Percentiles rank a stretch among this genome's conserved stretches.
These are phyloP conservation scores for Suillus cothurnatus DNA, from an alignment of 768 basidiomycete species.

Conservation along the genomic window DNA sequence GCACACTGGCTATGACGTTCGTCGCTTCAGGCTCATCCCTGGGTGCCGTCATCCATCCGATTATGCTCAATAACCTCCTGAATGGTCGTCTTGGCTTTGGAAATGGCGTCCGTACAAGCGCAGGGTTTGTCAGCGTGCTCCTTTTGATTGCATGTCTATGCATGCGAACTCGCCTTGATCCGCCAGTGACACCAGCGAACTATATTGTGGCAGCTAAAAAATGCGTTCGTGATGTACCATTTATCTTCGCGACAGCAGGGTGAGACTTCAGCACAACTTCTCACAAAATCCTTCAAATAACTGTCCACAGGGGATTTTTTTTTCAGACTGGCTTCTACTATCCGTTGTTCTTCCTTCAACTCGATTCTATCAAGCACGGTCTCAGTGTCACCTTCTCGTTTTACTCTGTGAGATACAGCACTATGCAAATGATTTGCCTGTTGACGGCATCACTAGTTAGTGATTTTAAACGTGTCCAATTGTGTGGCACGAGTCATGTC, in stretches of 20 bases:
- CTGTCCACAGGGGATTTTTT: neutral
- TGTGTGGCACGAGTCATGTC: slow-evolving; percentile 35
- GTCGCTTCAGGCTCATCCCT: slow-evolving; percentile 38
- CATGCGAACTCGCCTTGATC: slow-evolving; percentile 40
- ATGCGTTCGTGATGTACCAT: slow-evolving; percentile 5
- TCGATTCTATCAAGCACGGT: slow-evolving; percentile 48
- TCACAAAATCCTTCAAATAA: neutral
- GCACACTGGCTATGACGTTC: slow-evolving; percentile 42
- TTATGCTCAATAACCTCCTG: no score
- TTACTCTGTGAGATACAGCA: slow-evolving; percentile 40
- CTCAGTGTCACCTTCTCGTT: slow-evolving; percentile 46
- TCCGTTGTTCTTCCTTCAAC: slow-evolving; percentile 54
- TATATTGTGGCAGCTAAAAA: slow-evolving; percentile 7
- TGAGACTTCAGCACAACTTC: neutral
- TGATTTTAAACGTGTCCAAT: slow-evolving; percentile 33
- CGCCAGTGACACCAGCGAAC: slow-evolving; percentile 17
- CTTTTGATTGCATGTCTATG: slow-evolving; percentile 29
- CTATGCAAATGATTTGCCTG: neutral
- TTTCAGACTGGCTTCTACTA: slow-evolving; percentile 44
- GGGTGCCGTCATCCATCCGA: slow-evolving; percentile 18
- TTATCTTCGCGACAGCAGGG: slow-evolving; percentile 5
- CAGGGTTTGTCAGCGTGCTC: slow-evolving; percentile 38
- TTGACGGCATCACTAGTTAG: slow-evolving; percentile 20
- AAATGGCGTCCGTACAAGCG: slow-evolving; percentile 44
- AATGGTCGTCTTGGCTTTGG: slow-evolving; percentile 31